phyloP scores from a whole-genome alignment of 371 early-diverging fungal genomes.

The Gilbertella persicaria region DNA sequence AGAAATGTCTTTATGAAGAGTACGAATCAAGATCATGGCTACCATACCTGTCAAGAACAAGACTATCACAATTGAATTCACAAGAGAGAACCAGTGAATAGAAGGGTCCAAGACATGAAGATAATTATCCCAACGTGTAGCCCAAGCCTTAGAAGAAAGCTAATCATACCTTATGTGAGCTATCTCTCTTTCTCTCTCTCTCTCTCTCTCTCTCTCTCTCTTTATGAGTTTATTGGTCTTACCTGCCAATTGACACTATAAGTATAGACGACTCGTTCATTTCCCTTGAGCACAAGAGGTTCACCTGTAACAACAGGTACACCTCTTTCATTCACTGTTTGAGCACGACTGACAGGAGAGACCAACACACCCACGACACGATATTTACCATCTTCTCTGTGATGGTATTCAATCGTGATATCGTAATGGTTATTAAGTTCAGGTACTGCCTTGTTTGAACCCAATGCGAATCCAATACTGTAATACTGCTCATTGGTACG shows the following conservation, averaged over 20 bases:
- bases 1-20: constrained; percentile 85
- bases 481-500: constrained; percentile 64
- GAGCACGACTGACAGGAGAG: constrained; percentile 57
- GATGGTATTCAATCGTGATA: constrained; percentile 84
- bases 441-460: constrained; percentile 24
- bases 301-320: constrained; percentile 37
- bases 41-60: constrained; percentile 87
- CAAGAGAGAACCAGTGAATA: constrained; percentile 79
- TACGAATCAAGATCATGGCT: constrained; percentile 81
- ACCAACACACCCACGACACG: constrained; percentile 92
- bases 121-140: constrained; percentile 95
- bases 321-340: constrained; percentile 38
- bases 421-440: constrained; percentile 84
- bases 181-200: not conserved
- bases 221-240: constrained; percentile 14
- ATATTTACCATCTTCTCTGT: constrained; percentile 55
- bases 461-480: constrained; percentile 81
- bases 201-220: not conserved
- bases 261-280: constrained; percentile 68
- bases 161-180: constrained; percentile 15
- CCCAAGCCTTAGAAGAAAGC: constrained; percentile 78
- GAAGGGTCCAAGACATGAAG: constrained; percentile 82
- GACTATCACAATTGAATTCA: constrained; percentile 88
- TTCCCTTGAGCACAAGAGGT: constrained; percentile 51
- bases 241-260: constrained; percentile 87